phyloP scores from a whole-genome alignment of 176 grass and related monocot genomes.

The Rhynchospora pubera region DNA sequence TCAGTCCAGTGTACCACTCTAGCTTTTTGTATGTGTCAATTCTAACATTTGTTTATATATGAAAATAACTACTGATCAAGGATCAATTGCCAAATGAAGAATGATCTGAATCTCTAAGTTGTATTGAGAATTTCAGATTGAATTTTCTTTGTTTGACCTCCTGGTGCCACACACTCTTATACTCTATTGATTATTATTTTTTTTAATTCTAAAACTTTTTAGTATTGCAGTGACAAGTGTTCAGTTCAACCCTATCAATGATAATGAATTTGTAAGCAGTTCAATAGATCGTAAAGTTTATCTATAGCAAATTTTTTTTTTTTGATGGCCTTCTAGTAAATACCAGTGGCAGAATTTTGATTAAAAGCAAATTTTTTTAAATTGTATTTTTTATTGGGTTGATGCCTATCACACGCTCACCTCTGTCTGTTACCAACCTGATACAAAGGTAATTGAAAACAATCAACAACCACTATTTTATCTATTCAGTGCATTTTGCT shows the following conservation, averaged over 20 bases:
- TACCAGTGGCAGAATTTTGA: too few relatives aligned
- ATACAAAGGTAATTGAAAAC: constrained; percentile 22
- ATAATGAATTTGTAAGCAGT: constrained; percentile 74
- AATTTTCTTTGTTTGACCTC: background rate
- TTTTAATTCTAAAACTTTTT: background rate
- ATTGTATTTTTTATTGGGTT: constrained; percentile 72
- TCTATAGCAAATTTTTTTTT: too few relatives aligned
- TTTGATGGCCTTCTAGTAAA: too few relatives aligned
- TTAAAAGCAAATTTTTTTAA: constrained; percentile 60
- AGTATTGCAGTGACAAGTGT: constrained; percentile 64
- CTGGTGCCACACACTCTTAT: background rate
- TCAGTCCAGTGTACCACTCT: background rate
- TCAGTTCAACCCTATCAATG: constrained; percentile 77
- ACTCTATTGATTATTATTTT: background rate
- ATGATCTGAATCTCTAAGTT: background rate
- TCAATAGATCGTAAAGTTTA: constrained; percentile 90
- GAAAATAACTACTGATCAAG: too few relatives aligned
- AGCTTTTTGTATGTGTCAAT: background rate
- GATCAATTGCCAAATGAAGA: background rate
- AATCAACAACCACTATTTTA: background rate
- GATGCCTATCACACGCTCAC: constrained; percentile 70
- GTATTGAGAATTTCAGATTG: background rate
- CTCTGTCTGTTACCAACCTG: constrained; percentile 58
- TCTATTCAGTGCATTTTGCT: background rate
- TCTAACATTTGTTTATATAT: background rate